Conservation (phyloP, 139 green algal genomes). For the Tetradesmus obliquus region DNA sequence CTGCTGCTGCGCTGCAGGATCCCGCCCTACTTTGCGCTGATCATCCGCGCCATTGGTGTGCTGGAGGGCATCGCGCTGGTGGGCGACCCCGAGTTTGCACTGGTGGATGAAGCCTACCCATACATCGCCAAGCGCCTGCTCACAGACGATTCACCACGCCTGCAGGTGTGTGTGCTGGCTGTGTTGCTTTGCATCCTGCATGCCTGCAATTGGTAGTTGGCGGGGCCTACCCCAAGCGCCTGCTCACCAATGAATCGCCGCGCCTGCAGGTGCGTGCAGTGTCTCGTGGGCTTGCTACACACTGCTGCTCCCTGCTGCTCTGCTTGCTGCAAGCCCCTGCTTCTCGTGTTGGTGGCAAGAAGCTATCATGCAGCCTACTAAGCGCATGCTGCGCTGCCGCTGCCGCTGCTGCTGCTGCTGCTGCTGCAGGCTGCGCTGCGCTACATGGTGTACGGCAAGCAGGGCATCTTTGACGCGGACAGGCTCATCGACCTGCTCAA, state of each 20-base stretch:
- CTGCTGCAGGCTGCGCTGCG: slow-evolving; percentile 33
- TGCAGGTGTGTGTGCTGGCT: slow-evolving; percentile 61
- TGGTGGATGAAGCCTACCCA: slow-evolving; percentile 98
- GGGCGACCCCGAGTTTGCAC: slow-evolving; percentile 93
- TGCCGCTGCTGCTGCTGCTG: neutral
- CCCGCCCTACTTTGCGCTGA: slow-evolving; percentile 90
- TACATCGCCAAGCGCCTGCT: slow-evolving; percentile 96
- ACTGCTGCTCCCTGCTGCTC: neutral
- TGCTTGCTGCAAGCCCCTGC: neutral
- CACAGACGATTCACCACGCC: slow-evolving; percentile 90
- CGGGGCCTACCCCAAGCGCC: slow-evolving; percentile 90
- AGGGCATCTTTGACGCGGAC: slow-evolving; percentile 77
- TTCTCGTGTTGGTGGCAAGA: too few relatives aligned
- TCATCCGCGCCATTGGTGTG: slow-evolving; percentile 94
- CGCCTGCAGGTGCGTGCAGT: slow-evolving; percentile 68
- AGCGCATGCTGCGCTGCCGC: too few relatives aligned
- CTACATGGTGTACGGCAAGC: slow-evolving; percentile 90
- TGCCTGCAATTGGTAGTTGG: slow-evolving; percentile 78
- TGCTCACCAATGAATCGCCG: slow-evolving; percentile 93
- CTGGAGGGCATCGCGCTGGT: slow-evolving; percentile 92
- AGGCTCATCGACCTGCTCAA: slow-evolving; percentile 96
- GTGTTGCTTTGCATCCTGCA: slow-evolving; percentile 58
- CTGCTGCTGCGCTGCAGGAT: slow-evolving; percentile 45
- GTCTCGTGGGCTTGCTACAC: neutral
- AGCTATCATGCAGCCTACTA: too few relatives aligned